phyloP scores from a whole-genome alignment of 306 rosid species.

The Sicyos baderoa region DNA sequence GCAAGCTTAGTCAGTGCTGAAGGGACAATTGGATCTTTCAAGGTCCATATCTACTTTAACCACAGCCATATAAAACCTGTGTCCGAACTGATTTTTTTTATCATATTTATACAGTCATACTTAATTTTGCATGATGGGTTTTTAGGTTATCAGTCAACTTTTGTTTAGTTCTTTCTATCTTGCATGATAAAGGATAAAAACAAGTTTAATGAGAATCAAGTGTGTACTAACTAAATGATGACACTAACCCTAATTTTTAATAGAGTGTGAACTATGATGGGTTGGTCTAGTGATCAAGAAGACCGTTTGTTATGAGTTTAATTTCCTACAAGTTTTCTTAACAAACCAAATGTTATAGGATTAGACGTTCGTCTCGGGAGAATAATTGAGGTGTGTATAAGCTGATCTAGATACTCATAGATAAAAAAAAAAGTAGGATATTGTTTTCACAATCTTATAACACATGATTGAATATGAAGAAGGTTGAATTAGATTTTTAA shows the following conservation, averaged over 20 bases:
- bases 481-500: too few species aligned
- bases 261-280: not conserved
- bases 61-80: not conserved
- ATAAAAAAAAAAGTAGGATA: not conserved
- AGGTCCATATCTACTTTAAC: constrained; percentile 43
- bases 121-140: not conserved
- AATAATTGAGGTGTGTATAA: too few species aligned
- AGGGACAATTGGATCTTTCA: constrained; percentile 76
- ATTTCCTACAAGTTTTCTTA: too few species aligned
- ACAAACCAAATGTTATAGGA: too few species aligned
- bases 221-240: not conserved
- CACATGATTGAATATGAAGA: not conserved
- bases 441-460: not conserved
- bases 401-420: too few species aligned
- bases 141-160: not conserved
- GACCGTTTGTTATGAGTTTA: too few species aligned
- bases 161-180: not conserved
- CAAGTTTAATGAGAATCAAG: constrained; percentile 2
- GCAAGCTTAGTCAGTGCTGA: constrained; percentile 51
- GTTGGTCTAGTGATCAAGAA: too few species aligned
- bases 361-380: too few species aligned
- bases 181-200: not conserved
- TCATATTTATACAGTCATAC: not conserved
- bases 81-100: not conserved
- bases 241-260: not conserved